Conservation (phyloP, 441 rosid species). For the Mallotus japonicus region DNA sequence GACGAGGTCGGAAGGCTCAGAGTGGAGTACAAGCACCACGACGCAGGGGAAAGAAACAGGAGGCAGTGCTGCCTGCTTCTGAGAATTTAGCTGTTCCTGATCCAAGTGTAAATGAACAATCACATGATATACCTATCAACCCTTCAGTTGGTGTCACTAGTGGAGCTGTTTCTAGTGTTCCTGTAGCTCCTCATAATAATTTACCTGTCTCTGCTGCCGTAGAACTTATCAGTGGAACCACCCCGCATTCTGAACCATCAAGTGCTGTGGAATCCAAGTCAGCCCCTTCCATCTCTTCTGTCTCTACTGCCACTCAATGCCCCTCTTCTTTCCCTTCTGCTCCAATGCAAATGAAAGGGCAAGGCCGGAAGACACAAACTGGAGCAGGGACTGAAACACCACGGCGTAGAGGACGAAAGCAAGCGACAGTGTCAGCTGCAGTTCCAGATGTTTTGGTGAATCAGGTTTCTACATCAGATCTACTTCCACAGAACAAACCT, state of each 20-base stretch:
- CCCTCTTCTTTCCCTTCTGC: conserved; percentile 29
- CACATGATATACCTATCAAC: conserved; percentile 27
- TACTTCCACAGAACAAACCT: conserved; percentile 30
- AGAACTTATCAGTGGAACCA: conserved; percentile 28
- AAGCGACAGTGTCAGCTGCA: conserved; percentile 33
- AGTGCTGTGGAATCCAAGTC: conserved; percentile 36
- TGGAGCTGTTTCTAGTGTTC: conserved; percentile 35
- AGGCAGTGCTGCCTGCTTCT: conserved; percentile 26
- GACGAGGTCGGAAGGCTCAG: conserved; percentile 61
- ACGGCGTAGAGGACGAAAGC: conserved; percentile 75
- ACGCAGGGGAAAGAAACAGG: conserved; percentile 69
- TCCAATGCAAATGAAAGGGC: conserved; percentile 45
- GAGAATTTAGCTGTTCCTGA: conserved; percentile 37
- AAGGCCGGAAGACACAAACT: conserved; percentile 49
- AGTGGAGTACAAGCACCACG: conserved; percentile 53
- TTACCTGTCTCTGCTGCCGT: conserved; percentile 32
- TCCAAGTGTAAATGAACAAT: conserved; percentile 35
- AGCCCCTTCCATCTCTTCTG: conserved; percentile 29
- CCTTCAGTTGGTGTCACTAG: conserved; percentile 22
- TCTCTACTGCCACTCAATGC: conserved; percentile 36
- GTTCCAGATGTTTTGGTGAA: conserved; percentile 52
- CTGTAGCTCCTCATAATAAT: conserved; percentile 27
- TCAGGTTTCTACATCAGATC: conserved; percentile 41
- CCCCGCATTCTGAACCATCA: conserved; percentile 34
- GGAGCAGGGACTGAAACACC: conserved; percentile 44